These are phyloP conservation scores for Myxozyma vanderwaltii DNA, from an alignment of 805 yeast species.

Conservation along the genomic window DNA sequence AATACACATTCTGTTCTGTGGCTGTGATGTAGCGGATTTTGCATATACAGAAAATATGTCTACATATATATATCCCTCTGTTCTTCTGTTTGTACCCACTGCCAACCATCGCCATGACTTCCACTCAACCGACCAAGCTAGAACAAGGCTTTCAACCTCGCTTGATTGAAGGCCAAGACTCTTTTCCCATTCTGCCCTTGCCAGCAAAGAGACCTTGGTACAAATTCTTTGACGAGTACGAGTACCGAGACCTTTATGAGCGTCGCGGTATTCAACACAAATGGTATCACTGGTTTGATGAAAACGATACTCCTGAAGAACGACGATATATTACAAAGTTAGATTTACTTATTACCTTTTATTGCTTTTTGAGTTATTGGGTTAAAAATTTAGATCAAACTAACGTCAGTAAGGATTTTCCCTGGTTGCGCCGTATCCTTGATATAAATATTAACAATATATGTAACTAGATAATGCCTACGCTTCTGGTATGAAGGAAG, in stretches of 20 bases:
- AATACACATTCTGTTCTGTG: too few relatives aligned
- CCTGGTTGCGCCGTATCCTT: not conserved
- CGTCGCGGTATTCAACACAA: conserved; percentile 22
- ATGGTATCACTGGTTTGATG: conserved; percentile 52
- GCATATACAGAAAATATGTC: too few relatives aligned
- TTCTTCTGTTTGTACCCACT: not conserved
- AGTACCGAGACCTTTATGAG: conserved; percentile 25
- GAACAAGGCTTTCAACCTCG: conserved; percentile 2
- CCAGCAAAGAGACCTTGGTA: conserved; percentile 27
- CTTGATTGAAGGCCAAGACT: not conserved
- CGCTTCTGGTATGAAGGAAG: conserved; percentile 62
- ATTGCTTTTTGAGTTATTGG: conserved; percentile 66
- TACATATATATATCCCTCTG: too few relatives aligned
- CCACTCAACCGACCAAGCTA: not conserved
- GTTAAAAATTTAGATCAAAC: conserved; percentile 64
- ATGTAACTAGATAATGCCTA: conserved; percentile 53
- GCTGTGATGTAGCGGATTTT: too few relatives aligned
- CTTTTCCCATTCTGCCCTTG: conserved; percentile 11
- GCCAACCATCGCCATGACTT: not conserved
- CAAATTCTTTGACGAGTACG: conserved; percentile 31
- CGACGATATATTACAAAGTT: conserved; percentile 53
- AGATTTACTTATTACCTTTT: conserved; percentile 57
- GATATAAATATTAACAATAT: not conserved
- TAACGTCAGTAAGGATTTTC: conserved; percentile 47
- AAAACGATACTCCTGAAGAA: conserved; percentile 52